These are phyloP conservation scores for Xenosphaeropsis pyriputrescens DNA, from an alignment of 2,329 filamentous ascomycete genomes.

Conservation along the genomic window DNA sequence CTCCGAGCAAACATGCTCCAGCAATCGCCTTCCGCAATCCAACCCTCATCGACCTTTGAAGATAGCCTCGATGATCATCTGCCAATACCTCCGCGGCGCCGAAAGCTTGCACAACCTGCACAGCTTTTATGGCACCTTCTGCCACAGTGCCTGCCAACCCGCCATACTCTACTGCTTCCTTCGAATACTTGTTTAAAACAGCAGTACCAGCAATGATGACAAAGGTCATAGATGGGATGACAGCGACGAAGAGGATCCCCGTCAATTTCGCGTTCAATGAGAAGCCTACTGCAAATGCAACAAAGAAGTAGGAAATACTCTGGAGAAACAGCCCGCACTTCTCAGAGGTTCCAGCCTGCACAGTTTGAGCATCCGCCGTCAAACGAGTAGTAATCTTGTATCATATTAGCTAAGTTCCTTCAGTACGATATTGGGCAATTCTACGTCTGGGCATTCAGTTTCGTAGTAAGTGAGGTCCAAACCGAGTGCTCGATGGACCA, in stretches of 20 bases:
- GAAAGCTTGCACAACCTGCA: slow-evolving; percentile 37
- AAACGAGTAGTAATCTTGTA: slow-evolving; percentile 38
- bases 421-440: slow-evolving; percentile 5
- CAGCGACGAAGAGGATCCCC: slow-evolving; percentile 32
- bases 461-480: slow-evolving; percentile 37
- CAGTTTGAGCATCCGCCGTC: slow-evolving; percentile 38
- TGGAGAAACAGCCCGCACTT: slow-evolving; percentile 42
- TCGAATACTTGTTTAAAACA: slow-evolving; percentile 24
- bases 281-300: slow-evolving; percentile 42
- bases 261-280: slow-evolving; percentile 39
- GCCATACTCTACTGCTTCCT: slow-evolving; percentile 26
- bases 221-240: slow-evolving; percentile 34
- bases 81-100: slow-evolving; percentile 31
- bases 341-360: slow-evolving; percentile 42
- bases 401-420: slow-evolving; percentile 24
- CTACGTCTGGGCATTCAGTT: slow-evolving; percentile 31
- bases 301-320: slow-evolving; percentile 41
- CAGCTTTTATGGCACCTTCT: slow-evolving; percentile 32
- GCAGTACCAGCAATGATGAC: slow-evolving; percentile 29
- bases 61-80: slow-evolving; percentile 27
- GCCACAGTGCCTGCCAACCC: slow-evolving; percentile 34
- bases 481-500: slow-evolving; percentile 30
- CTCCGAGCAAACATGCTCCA: slow-evolving; percentile 31
- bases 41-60: slow-evolving; percentile 25
- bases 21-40: slow-evolving; percentile 33